Base-by-base conservation (phyloP, 345 rosid species). In the Excoecaria cochinchinensis region DNA sequence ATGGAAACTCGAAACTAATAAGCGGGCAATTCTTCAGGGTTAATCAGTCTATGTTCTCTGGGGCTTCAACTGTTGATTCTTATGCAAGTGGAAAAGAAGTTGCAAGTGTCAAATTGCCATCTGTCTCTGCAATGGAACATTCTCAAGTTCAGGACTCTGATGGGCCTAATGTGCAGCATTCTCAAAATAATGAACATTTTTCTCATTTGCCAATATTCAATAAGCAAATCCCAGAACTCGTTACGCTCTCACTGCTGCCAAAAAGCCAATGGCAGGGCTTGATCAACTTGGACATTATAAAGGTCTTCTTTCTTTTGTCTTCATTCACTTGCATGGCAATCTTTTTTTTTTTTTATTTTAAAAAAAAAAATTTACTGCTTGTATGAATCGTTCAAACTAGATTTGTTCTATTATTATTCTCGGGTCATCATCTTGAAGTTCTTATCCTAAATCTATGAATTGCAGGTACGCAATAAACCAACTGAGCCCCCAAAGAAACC, bases 261-360 rank as follows among this genome's bases (percentile, higher is more conserved):
- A 95, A 90, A 80, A 90, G 92, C 88, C 98, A 95, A 73, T 95
- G 98, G 99, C 98, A 95, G 76, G 86, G 97, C 81, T 83, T 93
- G 90, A 85, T 95, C 84, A 95, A 91, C 88, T 85, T 95, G 80
- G 98, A 93, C 82, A 89, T 91, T 66, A 95, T 93, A 82, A 95
- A 93, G 97, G 99, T 95, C 22, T 58, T 62, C n/a, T 22, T 58
- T 36, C 9, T 67, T 70, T 75, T 14, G 15, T 14, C 62, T n/a
- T 3, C 6, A 11, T 12, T 14, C 8, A 31, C 53, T 40, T 11
- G 44, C 15, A 4, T 14, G 11, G 15, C 24, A 7, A 4, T 17
- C 16, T 13, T 15, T 10, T 59, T 59, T 56, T 3, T 59, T 36
- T 59, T 3, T 13, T 4, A 22, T 16, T 24, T n/a, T n/a, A n/a